These are phyloP conservation scores for Solanum chacoense DNA, from an alignment of 305 asterid species.

Conservation along the genomic window DNA sequence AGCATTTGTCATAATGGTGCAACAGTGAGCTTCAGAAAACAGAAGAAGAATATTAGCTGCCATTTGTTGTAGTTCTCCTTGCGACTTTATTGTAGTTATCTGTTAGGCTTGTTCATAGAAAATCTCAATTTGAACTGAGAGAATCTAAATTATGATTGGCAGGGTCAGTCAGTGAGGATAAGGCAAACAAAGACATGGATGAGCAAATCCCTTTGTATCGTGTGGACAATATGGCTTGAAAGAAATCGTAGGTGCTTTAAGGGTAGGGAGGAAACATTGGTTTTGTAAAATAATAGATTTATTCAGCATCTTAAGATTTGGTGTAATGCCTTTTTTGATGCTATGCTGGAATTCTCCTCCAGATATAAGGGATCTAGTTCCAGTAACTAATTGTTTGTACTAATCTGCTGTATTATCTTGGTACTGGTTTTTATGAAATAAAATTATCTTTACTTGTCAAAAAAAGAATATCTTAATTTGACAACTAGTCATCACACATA, in stretches of 20 bases:
- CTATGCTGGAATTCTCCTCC: not conserved
- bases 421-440: not conserved
- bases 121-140: not conserved
- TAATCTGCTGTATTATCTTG: not conserved
- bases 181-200: not conserved
- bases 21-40: not conserved
- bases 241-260: not conserved
- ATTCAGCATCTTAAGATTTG: not conserved
- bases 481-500: not conserved
- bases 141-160: not conserved
- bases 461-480: not conserved
- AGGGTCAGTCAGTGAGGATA: slow-evolving; percentile 4
- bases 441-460: not conserved
- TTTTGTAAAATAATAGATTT: not conserved
- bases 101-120: not conserved
- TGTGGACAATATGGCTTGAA: not conserved
- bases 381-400: not conserved
- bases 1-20: not conserved
- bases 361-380: not conserved
- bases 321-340: not conserved
- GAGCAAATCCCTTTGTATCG: slow-evolving; percentile 2
- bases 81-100: not conserved
- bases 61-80: not conserved
- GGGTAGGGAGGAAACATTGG: not conserved
- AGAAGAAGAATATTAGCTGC: not conserved